Percentiles rank a stretch among this genome's conserved stretches.
Evolutionary conservation across 140 eudicot species (phyloP).

Genomic region (Oenanthe javanica): DNA sequence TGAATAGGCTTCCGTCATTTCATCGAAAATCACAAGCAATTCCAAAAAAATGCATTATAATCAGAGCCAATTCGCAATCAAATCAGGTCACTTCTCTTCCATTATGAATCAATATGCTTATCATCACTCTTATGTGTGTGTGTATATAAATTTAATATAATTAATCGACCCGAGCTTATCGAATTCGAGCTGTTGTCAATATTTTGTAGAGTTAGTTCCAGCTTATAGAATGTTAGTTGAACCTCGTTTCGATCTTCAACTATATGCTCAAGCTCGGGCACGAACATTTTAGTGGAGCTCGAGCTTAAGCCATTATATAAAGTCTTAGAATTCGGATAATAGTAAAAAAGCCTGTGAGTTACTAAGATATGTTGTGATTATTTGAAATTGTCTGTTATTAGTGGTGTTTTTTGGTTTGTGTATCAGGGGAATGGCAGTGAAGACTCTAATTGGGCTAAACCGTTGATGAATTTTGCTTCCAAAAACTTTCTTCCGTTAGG

Average conservation of each 20-base stretch:
- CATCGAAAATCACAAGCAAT: constrained; percentile 24
- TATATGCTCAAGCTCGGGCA: neutral
- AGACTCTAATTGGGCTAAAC: constrained; percentile 27
- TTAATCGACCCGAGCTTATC: neutral
- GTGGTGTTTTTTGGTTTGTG: constrained; percentile 8
- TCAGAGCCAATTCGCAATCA: constrained; percentile 25
- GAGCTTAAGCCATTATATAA: neutral
- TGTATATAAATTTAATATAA: neutral
- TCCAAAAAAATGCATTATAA: constrained; percentile 14
- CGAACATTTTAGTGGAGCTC: neutral
- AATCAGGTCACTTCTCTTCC: constrained; percentile 29
- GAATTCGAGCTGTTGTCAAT: neutral
- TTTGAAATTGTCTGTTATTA: neutral
- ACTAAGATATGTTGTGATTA: neutral
- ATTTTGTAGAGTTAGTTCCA: neutral
- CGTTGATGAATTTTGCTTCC: constrained; percentile 36
- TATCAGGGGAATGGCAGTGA: constrained; percentile 44
- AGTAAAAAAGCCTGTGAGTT: neutral
- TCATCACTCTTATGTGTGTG: neutral
- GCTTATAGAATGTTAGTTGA: neutral
- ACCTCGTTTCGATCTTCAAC: neutral
- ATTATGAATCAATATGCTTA: neutral
- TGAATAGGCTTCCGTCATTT: constrained; percentile 14
- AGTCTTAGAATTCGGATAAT: too few species aligned
- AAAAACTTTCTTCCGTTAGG: constrained; percentile 71